A percentile compares a stretch with the other conserved stretches of the same genome.
Conservation (phyloP, 805 yeast genomes). For the Metschnikowia amazonensis region DNA sequence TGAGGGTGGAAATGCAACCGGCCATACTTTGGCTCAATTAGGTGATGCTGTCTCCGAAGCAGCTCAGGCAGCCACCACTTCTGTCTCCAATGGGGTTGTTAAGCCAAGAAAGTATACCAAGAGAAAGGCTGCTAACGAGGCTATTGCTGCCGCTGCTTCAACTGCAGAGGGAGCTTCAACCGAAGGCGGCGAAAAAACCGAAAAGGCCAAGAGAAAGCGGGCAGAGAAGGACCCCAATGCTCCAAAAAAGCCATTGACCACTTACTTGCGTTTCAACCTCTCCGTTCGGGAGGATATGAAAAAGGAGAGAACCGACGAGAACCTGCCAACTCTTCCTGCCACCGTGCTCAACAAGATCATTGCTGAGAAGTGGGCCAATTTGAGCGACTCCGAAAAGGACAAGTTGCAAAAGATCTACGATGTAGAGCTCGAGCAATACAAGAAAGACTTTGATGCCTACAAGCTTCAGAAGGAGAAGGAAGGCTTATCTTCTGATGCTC, state of each 20-base stretch:
- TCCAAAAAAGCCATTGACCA: conserved; percentile 91
- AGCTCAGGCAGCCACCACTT: conserved; percentile 38
- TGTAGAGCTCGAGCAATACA: conserved; percentile 38
- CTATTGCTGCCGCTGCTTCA: conserved; percentile 12
- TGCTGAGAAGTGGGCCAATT: conserved; percentile 72
- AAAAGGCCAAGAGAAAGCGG: conserved; percentile 50
- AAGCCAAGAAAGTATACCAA: conserved; percentile 7
- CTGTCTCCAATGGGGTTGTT: conserved; percentile 19
- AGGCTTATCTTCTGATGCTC: neutral
- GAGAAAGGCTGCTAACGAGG: conserved; percentile 5
- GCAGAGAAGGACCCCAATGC: conserved; percentile 78
- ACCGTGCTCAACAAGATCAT: conserved; percentile 77
- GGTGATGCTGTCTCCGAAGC: conserved; percentile 24
- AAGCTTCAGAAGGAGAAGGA: conserved; percentile 24
- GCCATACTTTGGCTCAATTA: conserved; percentile 38
- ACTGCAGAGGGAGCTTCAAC: conserved; percentile 1
- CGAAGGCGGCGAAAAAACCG: conserved; percentile 16
- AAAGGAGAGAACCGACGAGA: conserved; percentile 56
- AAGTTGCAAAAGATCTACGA: conserved; percentile 63
- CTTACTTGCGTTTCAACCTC: conserved; percentile 73
- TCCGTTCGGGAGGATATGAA: conserved; percentile 68
- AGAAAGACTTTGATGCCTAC: conserved; percentile 34
- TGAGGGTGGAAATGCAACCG: conserved; percentile 34
- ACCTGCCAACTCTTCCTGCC: conserved; percentile 62
- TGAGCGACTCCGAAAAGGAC: conserved; percentile 66